Percentiles rank a stretch among this genome's conserved stretches.
Conservation (phyloP, 148 eudicot species). For the Fagopyrum esculentum region DNA sequence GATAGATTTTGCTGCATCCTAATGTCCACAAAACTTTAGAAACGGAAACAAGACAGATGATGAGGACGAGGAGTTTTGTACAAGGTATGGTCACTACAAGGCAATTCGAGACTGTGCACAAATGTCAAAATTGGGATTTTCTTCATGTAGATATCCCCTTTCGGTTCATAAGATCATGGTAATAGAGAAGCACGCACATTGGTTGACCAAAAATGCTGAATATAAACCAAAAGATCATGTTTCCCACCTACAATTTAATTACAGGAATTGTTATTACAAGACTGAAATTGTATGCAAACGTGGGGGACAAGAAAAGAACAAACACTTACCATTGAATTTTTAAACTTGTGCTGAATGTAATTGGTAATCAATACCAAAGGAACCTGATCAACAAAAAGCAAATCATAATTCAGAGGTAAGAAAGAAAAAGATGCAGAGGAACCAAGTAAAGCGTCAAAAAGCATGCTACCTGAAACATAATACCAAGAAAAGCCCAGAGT, state of each 20-base stretch:
- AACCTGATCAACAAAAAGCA: slow-evolving; percentile 34
- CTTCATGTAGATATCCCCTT: slow-evolving; percentile 30
- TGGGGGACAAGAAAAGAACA: slow-evolving; percentile 5
- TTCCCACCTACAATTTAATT: slow-evolving; percentile 57
- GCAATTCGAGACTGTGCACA: too few relatives aligned
- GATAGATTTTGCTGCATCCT: too few relatives aligned
- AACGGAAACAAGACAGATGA: too few relatives aligned
- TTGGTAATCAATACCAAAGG: slow-evolving; percentile 77
- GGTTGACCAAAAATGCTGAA: slow-evolving; percentile 96
- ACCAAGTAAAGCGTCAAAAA: not conserved
- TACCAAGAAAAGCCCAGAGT: slow-evolving; percentile 91
- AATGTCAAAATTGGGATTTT: too few relatives aligned
- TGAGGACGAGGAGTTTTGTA: too few relatives aligned
- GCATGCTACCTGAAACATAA: slow-evolving; percentile 79
- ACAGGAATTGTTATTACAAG: not conserved
- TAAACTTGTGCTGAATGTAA: slow-evolving; percentile 67
- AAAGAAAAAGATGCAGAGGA: too few relatives aligned
- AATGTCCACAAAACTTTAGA: too few relatives aligned
- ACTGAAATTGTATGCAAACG: not conserved
- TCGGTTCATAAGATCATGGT: slow-evolving; percentile 90
- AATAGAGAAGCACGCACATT: slow-evolving; percentile 86
- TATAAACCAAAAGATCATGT: slow-evolving; percentile 92
- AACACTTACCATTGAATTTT: slow-evolving; percentile 63
- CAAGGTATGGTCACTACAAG: too few relatives aligned
- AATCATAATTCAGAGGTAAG: too few relatives aligned